Conservation (phyloP, 1,284 basidiomycete species). For the Tylopilus sp. region DNA sequence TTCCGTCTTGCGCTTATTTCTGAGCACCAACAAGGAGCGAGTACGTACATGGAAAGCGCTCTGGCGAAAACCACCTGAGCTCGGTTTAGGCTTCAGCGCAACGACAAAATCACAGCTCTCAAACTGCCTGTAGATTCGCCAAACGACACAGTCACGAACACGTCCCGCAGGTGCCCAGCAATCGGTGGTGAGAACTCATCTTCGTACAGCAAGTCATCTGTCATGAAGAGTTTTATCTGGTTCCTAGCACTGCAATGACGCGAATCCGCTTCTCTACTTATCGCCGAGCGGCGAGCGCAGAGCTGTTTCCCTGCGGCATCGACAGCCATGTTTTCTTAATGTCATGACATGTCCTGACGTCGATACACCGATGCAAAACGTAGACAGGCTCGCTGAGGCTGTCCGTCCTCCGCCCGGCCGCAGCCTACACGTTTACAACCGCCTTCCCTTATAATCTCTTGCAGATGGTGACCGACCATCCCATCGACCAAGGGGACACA, state of each 20-base stretch:
- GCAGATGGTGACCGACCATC: conserved; percentile 20
- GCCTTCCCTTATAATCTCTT: conserved; percentile 29
- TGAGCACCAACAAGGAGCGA: neutral
- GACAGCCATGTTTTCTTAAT: conserved; percentile 29
- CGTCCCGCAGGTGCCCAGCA: neutral
- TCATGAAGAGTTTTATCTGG: conserved; percentile 5
- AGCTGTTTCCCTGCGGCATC: conserved; percentile 11
- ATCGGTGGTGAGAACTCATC: neutral
- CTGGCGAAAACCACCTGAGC: neutral
- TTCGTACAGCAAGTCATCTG: conserved; percentile 15
- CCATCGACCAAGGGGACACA: conserved; percentile 17
- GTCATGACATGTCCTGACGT: conserved; percentile 16
- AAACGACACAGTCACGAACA: conserved; percentile 3
- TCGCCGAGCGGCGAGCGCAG: conserved; percentile 17
- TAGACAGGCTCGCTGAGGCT: conserved; percentile 22
- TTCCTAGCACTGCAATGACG: conserved; percentile 24
- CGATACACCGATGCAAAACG: conserved; percentile 17
- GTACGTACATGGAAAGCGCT: conserved; percentile 1
- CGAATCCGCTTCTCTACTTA: conserved; percentile 9
- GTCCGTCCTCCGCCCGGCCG: conserved; percentile 23
- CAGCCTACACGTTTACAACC: conserved; percentile 24
- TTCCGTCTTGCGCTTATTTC: neutral
- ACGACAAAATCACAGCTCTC: neutral
- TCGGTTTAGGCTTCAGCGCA: neutral
- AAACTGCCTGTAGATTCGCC: neutral